Evolutionary conservation across 768 basidiomycete species (phyloP).

Genomic region (Tricholomella constricta): DNA sequence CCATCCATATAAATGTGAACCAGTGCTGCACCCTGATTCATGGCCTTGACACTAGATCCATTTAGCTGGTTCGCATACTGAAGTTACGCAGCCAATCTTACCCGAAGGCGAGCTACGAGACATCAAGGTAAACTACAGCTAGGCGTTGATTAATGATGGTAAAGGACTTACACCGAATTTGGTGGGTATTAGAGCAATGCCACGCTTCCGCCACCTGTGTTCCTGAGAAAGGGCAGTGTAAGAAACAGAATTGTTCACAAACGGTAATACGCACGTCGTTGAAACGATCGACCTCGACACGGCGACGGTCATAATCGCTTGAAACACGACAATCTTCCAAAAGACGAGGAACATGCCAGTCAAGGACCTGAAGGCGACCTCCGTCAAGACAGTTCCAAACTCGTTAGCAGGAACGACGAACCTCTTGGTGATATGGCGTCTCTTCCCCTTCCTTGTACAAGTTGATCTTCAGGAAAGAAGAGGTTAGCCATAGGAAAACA

Average conservation of each 20-base stretch:
- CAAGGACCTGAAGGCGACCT: conserved; percentile 10
- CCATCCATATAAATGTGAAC: conserved; percentile 20
- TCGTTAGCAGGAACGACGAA: neutral
- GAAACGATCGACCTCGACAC: conserved; percentile 16
- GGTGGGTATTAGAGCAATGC: conserved; percentile 15
- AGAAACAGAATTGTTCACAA: neutral
- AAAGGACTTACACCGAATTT: conserved; percentile 17
- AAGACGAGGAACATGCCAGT: conserved; percentile 20
- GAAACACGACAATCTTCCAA: conserved; percentile 17
- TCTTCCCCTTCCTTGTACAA: conserved; percentile 20
- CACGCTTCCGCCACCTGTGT: conserved; percentile 19
- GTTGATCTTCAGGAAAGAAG: conserved; percentile 10
- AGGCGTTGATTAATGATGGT: neutral
- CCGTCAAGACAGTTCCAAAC: neutral
- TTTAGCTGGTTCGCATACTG: neutral
- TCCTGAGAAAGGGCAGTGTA: conserved; percentile 1
- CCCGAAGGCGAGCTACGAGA: conserved; percentile 16
- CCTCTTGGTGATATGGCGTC: conserved; percentile 17
- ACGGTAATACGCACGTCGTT: conserved; percentile 2
- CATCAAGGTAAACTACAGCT: neutral
- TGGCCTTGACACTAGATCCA: neutral
- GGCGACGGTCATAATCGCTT: conserved; percentile 16
- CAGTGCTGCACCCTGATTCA: conserved; percentile 18
- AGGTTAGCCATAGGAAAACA: neutral
- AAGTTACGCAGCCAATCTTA: neutral